phyloP scores from a whole-genome alignment of 1,284 basidiomycete genomes.

The Vanrija pseudolonga region DNA sequence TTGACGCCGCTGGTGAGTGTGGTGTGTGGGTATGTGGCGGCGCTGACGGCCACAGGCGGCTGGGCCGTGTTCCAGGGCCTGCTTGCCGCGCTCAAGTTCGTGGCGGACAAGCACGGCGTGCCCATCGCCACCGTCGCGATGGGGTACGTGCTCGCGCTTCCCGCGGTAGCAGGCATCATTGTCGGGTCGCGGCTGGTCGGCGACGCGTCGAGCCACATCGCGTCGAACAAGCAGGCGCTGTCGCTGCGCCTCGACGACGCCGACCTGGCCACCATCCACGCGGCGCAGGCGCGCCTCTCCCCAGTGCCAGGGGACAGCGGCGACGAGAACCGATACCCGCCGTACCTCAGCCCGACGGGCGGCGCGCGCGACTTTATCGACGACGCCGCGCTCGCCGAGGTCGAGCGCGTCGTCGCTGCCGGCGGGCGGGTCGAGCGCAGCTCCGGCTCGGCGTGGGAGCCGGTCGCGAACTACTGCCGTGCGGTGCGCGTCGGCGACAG shows the following conservation, averaged over 20 bases:
- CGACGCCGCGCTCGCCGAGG: background rate
- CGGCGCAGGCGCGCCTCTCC: background rate
- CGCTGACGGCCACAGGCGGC: conserved; percentile 7
- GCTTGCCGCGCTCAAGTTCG: conserved; percentile 4
- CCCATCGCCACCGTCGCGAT: conserved; percentile 12
- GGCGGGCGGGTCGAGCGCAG: conserved; percentile 5
- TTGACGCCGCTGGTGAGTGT: conserved; percentile 18
- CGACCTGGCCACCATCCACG: background rate
- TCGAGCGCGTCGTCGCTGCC: background rate
- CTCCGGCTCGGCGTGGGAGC: conserved; percentile 11
- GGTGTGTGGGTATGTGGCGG: background rate
- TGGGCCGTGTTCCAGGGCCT: conserved; percentile 17
- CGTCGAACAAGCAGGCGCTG: background rate
- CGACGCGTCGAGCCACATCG: background rate
- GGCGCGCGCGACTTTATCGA: background rate
- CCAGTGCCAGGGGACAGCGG: conserved; percentile 3
- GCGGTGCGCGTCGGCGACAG: conserved; percentile 5
- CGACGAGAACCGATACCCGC: conserved; percentile 12
- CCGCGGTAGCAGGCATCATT: conserved; percentile 13
- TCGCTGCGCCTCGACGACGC: background rate
- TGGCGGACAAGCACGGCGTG: conserved; percentile 18
- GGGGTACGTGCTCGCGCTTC: conserved; percentile 14
- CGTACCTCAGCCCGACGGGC: conserved; percentile 4
- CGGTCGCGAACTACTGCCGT: conserved; percentile 9
- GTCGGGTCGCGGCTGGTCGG: conserved; percentile 10